Conservation (phyloP, 1,284 basidiomycete genomes). For the Trametes polyzona region DNA sequence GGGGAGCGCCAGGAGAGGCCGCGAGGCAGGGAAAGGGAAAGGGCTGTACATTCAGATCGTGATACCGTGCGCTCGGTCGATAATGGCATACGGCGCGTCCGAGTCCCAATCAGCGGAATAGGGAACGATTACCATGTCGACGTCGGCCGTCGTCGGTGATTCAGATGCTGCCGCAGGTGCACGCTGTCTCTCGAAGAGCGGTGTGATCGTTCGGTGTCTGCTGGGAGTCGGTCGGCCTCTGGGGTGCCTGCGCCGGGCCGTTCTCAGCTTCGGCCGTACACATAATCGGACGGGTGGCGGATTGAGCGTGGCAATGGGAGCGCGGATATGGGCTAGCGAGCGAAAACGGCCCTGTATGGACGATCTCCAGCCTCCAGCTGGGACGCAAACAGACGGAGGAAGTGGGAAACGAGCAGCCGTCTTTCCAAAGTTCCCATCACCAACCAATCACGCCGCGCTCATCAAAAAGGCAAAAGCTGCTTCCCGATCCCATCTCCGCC, state of each 20-base stretch:
- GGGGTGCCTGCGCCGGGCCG: background rate
- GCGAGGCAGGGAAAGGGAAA: constrained; percentile 3
- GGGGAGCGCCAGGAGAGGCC: constrained; percentile 17
- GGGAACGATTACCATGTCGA: constrained; percentile 28
- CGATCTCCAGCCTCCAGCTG: constrained; percentile 7
- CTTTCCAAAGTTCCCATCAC: constrained; percentile 1
- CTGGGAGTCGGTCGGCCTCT: background rate
- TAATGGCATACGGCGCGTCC: background rate
- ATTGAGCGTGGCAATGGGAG: constrained; percentile 4
- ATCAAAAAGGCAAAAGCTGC: constrained; percentile 9
- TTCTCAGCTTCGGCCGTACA: background rate
- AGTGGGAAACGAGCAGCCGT: too few relatives aligned
- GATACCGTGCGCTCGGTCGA: constrained; percentile 8
- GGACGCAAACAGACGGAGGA: background rate
- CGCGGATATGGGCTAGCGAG: constrained; percentile 7
- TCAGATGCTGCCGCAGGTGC: constrained; percentile 5
- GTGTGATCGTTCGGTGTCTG: background rate
- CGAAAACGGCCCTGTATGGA: background rate
- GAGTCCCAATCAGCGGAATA: constrained; percentile 19
- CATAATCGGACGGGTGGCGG: background rate
- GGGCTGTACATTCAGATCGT: constrained; percentile 19
- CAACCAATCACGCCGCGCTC: constrained; percentile 5
- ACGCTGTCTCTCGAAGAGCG: constrained; percentile 2
- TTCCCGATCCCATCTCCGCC: constrained; percentile 1
- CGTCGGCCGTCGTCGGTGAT: constrained; percentile 15